These are phyloP conservation scores for Didymella exigua DNA, from an alignment of 2,329 filamentous ascomycete species.

Conservation along the genomic window DNA sequence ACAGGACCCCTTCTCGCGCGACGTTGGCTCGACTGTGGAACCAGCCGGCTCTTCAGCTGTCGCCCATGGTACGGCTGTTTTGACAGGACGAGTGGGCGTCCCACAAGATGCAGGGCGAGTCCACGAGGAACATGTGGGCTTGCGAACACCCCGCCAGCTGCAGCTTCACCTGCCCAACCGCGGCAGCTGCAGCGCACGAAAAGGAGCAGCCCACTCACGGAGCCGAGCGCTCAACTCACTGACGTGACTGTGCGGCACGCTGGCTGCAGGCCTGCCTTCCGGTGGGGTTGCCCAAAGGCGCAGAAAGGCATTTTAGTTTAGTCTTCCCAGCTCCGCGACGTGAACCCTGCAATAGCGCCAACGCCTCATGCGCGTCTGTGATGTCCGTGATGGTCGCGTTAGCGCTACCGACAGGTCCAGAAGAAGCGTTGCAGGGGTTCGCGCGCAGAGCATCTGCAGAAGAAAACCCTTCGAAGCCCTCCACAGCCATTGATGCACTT, in stretches of 20 bases:
- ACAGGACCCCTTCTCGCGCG: slow-evolving; percentile 14
- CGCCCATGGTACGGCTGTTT: slow-evolving; percentile 16
- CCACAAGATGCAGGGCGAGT: slow-evolving; percentile 19
- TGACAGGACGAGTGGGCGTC: slow-evolving; percentile 17
- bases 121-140: slow-evolving; percentile 3
- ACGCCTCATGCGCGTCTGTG: slow-evolving; percentile 23
- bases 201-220: slow-evolving; percentile 4
- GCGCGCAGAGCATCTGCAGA: slow-evolving; percentile 15
- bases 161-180: slow-evolving; percentile 4
- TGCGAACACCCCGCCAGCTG: slow-evolving; percentile 3
- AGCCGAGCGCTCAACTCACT: background rate
- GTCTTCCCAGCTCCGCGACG: slow-evolving; percentile 17
- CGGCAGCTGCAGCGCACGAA: slow-evolving; percentile 8
- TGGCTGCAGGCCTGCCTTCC: background rate
- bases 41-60: slow-evolving; percentile 16
- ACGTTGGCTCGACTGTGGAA: slow-evolving; percentile 15
- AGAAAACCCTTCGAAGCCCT: slow-evolving; percentile 33
- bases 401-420: slow-evolving; percentile 25
- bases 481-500: slow-evolving; percentile 21
- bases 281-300: slow-evolving; percentile 8
- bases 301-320: slow-evolving; percentile 9
- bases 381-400: slow-evolving; percentile 24
- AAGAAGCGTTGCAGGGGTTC: slow-evolving; percentile 27
- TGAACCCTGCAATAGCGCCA: slow-evolving; percentile 16
- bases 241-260: slow-evolving; percentile 10